Percentiles rank a stretch among this genome's conserved stretches.
phyloP scores from a whole-genome alignment of 2,329 filamentous ascomycete genomes.

The Penicillium sp. region DNA sequence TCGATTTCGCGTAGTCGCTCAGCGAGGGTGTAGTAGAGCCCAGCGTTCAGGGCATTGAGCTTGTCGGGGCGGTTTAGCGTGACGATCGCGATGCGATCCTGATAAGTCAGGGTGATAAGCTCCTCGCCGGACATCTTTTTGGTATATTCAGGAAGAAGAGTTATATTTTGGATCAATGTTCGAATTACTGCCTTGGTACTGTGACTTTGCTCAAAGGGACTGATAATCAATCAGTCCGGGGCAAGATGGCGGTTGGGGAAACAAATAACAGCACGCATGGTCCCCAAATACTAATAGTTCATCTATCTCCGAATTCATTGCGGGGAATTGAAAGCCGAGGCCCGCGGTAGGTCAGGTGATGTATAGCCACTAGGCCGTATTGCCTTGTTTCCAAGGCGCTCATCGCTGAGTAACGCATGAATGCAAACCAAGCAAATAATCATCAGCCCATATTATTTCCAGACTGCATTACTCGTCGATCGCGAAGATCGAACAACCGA shows the following conservation, averaged over 20 bases:
- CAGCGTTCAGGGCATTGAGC: slow-evolving; percentile 75
- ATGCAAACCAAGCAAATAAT: slow-evolving; percentile 1
- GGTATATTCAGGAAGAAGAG: background rate
- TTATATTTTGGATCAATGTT: no score
- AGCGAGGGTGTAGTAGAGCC: slow-evolving; percentile 76
- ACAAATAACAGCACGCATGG: background rate
- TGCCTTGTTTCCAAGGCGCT: background rate
- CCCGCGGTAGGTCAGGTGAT: slow-evolving; percentile 20
- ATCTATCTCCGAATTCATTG: background rate
- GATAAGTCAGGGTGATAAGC: slow-evolving; percentile 60
- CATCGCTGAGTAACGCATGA: background rate
- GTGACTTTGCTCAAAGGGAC: background rate
- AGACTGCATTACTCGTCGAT: background rate
- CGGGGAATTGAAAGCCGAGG: slow-evolving; percentile 23
- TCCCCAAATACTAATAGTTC: background rate
- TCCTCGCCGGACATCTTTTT: slow-evolving; percentile 40
- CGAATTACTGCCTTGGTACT: background rate
- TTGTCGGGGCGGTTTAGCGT: slow-evolving; percentile 83
- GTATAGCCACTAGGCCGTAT: background rate
- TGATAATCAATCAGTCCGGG: background rate
- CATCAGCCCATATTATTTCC: background rate
- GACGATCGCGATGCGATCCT: slow-evolving; percentile 74
- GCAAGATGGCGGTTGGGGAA: background rate
- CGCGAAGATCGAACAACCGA: background rate
- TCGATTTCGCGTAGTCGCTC: slow-evolving; percentile 75